phyloP scores from a whole-genome alignment of 176 grass and related monocot species.

The Avena eriantha region DNA sequence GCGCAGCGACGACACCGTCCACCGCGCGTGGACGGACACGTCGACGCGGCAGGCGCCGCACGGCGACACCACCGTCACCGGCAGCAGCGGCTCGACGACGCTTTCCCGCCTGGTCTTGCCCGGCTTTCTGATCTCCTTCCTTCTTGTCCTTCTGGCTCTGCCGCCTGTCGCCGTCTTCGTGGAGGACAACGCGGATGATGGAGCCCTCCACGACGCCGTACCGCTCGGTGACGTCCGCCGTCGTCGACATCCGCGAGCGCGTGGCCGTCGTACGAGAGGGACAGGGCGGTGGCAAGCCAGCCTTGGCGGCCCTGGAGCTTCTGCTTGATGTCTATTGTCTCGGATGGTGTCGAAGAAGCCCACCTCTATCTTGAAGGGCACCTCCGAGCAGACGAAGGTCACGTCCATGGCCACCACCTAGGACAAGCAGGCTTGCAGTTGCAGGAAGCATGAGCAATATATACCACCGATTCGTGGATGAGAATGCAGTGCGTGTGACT shows the following conservation, averaged over 20 bases:
- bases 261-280: constrained; percentile 51
- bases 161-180: not conserved
- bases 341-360: constrained; percentile 70
- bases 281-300: constrained; percentile 39
- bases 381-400: constrained; percentile 55
- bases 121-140: not conserved
- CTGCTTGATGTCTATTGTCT: constrained; percentile 56
- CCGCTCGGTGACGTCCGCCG: constrained; percentile 22
- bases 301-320: constrained; percentile 56
- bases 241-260: constrained; percentile 29
- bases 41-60: constrained; percentile 36
- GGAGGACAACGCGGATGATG: constrained; percentile 50
- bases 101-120: not conserved
- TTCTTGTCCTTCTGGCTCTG: not conserved
- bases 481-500: too few relatives aligned
- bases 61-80: constrained; percentile 45
- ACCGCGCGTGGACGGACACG: constrained; percentile 32
- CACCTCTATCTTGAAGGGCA: constrained; percentile 61
- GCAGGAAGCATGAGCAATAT: too few relatives aligned
- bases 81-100: not conserved
- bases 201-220: constrained; percentile 60
- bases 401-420: constrained; percentile 41
- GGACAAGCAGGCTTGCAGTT: too few relatives aligned
- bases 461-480: too few relatives aligned
- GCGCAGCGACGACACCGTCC: constrained; percentile 45